Conservation (phyloP, 352 stramenopile genomes). For the Pythium folliculosum region DNA sequence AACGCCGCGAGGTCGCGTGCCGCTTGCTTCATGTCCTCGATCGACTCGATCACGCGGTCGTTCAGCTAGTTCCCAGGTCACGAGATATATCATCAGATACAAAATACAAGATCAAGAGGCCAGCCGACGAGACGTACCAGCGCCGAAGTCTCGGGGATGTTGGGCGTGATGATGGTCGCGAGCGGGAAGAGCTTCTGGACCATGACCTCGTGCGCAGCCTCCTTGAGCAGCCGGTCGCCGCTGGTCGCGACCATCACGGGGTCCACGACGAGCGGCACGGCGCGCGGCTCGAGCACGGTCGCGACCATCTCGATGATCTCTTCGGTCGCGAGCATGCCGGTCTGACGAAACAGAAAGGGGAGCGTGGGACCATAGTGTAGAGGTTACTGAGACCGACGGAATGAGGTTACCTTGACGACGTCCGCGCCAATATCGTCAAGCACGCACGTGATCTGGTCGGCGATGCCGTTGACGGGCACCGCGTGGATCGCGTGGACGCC, state of each 20-base stretch:
- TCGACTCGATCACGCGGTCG: conserved; percentile 40
- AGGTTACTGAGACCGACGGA: background rate
- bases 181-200: conserved; percentile 85
- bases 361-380: background rate
- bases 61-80: conserved; percentile 30
- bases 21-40: conserved; percentile 72
- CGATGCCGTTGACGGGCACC: conserved; percentile 66
- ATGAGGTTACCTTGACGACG: conserved; percentile 77
- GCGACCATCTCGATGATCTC: conserved; percentile 80
- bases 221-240: conserved; percentile 80
- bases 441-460: conserved; percentile 86
- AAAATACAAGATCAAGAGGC: background rate
- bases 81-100: background rate
- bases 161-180: conserved; percentile 90
- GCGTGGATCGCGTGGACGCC: conserved; percentile 54
- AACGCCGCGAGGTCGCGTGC: conserved; percentile 75
- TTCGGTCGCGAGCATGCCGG: conserved; percentile 90
- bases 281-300: conserved; percentile 46
- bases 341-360: conserved; percentile 29
- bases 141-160: conserved; percentile 92
- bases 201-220: conserved; percentile 68
- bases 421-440: conserved; percentile 83
- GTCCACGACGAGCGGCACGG: conserved; percentile 85
- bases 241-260: conserved; percentile 94
- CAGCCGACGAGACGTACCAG: conserved; percentile 51